These are phyloP conservation scores for Microbotryum scabiosae DNA, from an alignment of 1,284 basidiomycete genomes.

Conservation along the genomic window DNA sequence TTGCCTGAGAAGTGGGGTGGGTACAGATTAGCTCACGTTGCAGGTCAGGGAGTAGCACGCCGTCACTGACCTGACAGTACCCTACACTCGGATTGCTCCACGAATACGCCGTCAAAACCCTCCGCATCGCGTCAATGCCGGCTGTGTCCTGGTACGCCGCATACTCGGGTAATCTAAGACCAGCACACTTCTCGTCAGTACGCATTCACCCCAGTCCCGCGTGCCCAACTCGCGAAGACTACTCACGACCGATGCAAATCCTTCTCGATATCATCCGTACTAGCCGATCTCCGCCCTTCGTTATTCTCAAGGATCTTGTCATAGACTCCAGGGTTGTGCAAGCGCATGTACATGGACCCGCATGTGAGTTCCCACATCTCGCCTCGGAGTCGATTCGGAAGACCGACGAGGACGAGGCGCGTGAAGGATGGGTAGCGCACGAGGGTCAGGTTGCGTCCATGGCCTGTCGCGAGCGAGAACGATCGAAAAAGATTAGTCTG, in stretches of 20 bases:
- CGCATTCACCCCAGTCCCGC: too few relatives aligned
- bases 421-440: conserved; percentile 95
- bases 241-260: conserved; percentile 66
- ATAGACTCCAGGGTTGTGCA: conserved; percentile 78
- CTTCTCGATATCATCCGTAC: conserved; percentile 98
- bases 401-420: conserved; percentile 89
- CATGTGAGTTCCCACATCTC: conserved; percentile 98
- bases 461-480: conserved; percentile 38
- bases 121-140: conserved; percentile 71
- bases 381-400: conserved; percentile 88
- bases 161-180: conserved; percentile 74
- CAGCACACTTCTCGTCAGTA: neutral
- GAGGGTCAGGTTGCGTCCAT: conserved; percentile 83
- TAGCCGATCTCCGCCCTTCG: conserved; percentile 69
- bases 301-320: conserved; percentile 69
- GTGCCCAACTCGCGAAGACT: neutral
- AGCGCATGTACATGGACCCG: conserved; percentile 80
- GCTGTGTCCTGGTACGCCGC: conserved; percentile 83
- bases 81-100: conserved; percentile 81
- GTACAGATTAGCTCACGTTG: neutral
- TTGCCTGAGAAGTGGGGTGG: conserved; percentile 21
- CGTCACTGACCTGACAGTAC: conserved; percentile 44
- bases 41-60: neutral
- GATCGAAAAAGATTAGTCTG: neutral
- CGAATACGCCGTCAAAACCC: conserved; percentile 92